Conservation (phyloP, 2,329 filamentous ascomycete species). For the Sclerotiophoma versabilis region DNA sequence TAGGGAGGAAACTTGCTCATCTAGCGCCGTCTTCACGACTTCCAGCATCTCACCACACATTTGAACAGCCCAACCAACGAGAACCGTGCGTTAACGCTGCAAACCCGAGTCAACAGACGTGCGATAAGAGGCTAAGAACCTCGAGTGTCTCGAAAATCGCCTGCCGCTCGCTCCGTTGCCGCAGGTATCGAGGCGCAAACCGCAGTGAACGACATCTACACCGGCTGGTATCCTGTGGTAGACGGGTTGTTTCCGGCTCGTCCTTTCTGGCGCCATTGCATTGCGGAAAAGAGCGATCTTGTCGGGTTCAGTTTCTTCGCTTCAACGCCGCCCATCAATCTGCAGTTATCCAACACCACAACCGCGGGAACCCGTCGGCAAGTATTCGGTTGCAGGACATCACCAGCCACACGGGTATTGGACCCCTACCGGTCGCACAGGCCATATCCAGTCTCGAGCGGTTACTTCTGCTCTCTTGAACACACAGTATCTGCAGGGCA, state of each 20-base stretch:
- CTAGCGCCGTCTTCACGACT: conserved; percentile 16
- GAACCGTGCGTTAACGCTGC: conserved; percentile 28
- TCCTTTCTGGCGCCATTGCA: conserved; percentile 16
- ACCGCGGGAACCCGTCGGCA: conserved; percentile 28
- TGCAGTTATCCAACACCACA: conserved; percentile 22
- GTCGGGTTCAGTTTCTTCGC: conserved; percentile 18
- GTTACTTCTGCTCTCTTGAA: conserved; percentile 15
- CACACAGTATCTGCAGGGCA: conserved; percentile 9
- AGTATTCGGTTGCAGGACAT: conserved; percentile 24
- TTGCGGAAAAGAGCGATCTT: conserved; percentile 9
- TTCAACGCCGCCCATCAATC: conserved; percentile 20
- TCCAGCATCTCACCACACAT: conserved; percentile 26
- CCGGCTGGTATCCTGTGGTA: conserved; percentile 7
- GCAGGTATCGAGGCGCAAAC: conserved; percentile 13
- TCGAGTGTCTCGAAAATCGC: conserved; percentile 19
- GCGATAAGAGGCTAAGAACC: conserved; percentile 21
- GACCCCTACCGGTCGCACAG: conserved; percentile 32
- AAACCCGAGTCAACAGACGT: conserved; percentile 21
- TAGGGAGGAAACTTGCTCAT: conserved; percentile 20
- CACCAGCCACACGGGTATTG: conserved; percentile 30
- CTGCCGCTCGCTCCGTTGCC: conserved; percentile 20
- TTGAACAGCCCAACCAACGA: conserved; percentile 27
- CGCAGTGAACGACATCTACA: conserved; percentile 14
- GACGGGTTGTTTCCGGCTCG: conserved; percentile 11
- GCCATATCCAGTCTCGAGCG: conserved; percentile 25